Percentiles rank a stretch among this genome's conserved stretches.
These are phyloP conservation scores for Yamadazyma insecticola DNA, from an alignment of 805 yeast genomes.

Conservation along the genomic window DNA sequence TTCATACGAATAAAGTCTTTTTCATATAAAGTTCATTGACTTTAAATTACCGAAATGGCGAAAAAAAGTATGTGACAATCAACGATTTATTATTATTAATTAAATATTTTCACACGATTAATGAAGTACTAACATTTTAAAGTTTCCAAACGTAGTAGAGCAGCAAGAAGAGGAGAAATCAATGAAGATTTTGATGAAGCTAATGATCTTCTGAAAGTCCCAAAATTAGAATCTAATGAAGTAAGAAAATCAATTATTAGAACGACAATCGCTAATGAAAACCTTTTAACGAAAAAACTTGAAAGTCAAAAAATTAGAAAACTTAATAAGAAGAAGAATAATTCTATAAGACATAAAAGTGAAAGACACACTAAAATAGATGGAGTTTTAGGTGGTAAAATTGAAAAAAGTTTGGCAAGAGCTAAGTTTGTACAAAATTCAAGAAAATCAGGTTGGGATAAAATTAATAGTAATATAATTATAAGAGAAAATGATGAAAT, in stretches of 20 bases:
- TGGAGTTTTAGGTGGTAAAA: slow-evolving; percentile 57
- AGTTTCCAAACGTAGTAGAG: slow-evolving; percentile 68
- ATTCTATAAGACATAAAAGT: slow-evolving; percentile 29
- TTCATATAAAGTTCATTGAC: no score
- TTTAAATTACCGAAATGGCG: no score
- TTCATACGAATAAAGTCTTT: no score
- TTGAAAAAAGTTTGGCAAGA: slow-evolving; percentile 59
- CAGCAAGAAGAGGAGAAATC: slow-evolving; percentile 65
- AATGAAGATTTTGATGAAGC: slow-evolving; percentile 40
- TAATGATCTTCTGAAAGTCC: slow-evolving; percentile 46
- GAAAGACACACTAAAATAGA: slow-evolving; percentile 48
- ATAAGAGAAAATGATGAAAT: not conserved
- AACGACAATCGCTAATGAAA: slow-evolving; percentile 62
- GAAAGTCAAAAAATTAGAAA: slow-evolving; percentile 34
- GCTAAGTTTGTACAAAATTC: slow-evolving; percentile 58
- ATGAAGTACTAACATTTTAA: no score
- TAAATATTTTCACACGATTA: no score
- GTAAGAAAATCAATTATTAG: slow-evolving; percentile 61
- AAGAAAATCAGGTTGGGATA: slow-evolving; percentile 72
- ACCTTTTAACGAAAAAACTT: slow-evolving; percentile 52
- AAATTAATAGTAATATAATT: slow-evolving; percentile 33
- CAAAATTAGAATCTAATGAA: slow-evolving; percentile 58
- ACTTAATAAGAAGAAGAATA: slow-evolving; percentile 29
- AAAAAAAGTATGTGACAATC: no score
- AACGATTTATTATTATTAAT: no score